These are phyloP conservation scores for Selaginella tamariscina DNA, from an alignment of 75 land plant genomes.

Conservation along the genomic window DNA sequence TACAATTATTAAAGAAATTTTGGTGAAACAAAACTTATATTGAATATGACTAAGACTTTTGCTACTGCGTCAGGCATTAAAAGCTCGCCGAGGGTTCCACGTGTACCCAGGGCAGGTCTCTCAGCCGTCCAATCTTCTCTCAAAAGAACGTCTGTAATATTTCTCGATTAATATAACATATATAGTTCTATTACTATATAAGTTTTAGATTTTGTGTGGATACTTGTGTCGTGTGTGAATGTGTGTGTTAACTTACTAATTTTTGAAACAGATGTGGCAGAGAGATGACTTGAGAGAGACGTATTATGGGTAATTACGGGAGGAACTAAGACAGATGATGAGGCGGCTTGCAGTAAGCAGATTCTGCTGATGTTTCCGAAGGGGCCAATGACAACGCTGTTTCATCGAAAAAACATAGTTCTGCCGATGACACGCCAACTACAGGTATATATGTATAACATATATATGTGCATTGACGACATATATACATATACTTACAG, in stretches of 20 bases:
- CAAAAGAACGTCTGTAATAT: background rate
- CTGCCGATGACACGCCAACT: background rate
- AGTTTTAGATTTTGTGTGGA: no score
- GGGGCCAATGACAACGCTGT: background rate
- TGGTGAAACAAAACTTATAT: no score
- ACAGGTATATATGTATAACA: no score
- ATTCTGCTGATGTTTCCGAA: background rate
- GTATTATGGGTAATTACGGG: no score
- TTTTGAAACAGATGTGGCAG: background rate
- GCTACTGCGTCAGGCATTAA: constrained; percentile 76
- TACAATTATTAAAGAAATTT: no score
- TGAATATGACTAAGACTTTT: no score
- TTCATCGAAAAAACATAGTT: background rate
- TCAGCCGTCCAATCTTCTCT: background rate
- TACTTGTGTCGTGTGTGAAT: no score
- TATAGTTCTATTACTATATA: background rate
- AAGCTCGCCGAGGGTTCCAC: constrained; percentile 89
- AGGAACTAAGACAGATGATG: background rate
- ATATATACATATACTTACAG: no score
- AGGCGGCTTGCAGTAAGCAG: background rate
- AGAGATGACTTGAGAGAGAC: background rate
- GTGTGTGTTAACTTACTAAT: no score
- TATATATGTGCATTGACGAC: no score
- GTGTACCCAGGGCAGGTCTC: constrained; percentile 40
- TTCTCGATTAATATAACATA: background rate